Percentiles rank a stretch among this genome's conserved stretches.
Conservation (phyloP, 805 yeast species). For the Monosporozyma solicola region DNA sequence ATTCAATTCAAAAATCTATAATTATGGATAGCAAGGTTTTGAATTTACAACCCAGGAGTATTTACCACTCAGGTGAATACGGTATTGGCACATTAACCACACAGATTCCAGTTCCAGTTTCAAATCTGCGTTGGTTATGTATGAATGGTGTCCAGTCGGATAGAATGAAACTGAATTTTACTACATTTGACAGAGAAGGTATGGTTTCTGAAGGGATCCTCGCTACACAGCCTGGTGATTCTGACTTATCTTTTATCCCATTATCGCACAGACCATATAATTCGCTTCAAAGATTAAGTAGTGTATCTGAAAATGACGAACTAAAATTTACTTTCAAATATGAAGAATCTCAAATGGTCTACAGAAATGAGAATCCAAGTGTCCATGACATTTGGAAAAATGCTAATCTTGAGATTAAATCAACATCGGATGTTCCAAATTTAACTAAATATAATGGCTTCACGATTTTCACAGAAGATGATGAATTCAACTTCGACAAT, state of each 20-base stretch:
- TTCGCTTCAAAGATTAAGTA: neutral
- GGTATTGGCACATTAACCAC: slow-evolving; percentile 22
- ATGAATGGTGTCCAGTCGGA: slow-evolving; percentile 2
- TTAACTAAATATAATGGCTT: neutral
- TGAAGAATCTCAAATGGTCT: neutral
- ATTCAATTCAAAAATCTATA: slow-evolving; percentile 12
- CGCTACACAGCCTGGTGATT: neutral
- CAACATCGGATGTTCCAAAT: neutral
- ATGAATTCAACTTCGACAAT: neutral
- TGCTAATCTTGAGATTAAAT: neutral
- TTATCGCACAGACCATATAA: neutral
- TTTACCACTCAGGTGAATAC: slow-evolving; percentile 12
- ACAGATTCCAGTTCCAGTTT: slow-evolving; percentile 21
- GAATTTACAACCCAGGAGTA: slow-evolving; percentile 9
- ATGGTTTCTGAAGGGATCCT: neutral
- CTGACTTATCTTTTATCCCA: neutral
- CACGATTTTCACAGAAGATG: neutral
- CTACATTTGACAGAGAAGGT: slow-evolving; percentile 14
- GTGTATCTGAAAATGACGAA: neutral
- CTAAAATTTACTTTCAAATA: neutral
- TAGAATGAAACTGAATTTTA: slow-evolving; percentile 11
- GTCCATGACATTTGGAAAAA: neutral
- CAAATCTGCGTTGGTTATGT: slow-evolving; percentile 11
- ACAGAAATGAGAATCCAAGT: neutral
- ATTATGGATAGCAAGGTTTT: slow-evolving; percentile 15